These are phyloP conservation scores for Magnusiomyces tetraspermus DNA, from an alignment of 1,139 yeast genomes.

Conservation along the genomic window DNA sequence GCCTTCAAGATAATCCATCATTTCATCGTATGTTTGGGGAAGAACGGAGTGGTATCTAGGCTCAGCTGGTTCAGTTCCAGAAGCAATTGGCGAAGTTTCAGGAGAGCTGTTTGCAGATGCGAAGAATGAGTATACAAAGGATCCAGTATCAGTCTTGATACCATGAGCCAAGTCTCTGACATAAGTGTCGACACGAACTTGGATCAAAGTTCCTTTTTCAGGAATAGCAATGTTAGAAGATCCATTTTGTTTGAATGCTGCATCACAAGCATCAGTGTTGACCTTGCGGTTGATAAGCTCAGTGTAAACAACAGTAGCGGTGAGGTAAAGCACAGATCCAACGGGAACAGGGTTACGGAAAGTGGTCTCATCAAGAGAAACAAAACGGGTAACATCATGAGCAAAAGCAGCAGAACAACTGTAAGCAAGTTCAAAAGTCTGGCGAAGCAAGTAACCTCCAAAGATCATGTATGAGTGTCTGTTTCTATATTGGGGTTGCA, in stretches of 20 bases:
- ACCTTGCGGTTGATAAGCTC: conserved; percentile 25
- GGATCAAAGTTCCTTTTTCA: conserved; percentile 85
- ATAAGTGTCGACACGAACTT: conserved; percentile 76
- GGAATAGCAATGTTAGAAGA: conserved; percentile 39
- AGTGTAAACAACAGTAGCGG: conserved; percentile 76
- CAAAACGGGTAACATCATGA: conserved; percentile 74
- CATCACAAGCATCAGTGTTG: conserved; percentile 14
- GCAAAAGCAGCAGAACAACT: conserved; percentile 86
- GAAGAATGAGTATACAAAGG: conserved; percentile 79
- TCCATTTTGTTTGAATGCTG: neutral
- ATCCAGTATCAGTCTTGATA: conserved; percentile 63
- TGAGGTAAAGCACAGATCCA: conserved; percentile 75
- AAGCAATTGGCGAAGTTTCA: conserved; percentile 27
- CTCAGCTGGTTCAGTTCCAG: conserved; percentile 23
- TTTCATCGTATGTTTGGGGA: conserved; percentile 82
- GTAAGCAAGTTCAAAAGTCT: conserved; percentile 85
- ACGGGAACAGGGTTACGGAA: conserved; percentile 93
- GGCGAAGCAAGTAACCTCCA: conserved; percentile 87
- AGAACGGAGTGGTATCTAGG: conserved; percentile 54
- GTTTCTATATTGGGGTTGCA: conserved; percentile 95
- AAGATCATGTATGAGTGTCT: conserved; percentile 90
- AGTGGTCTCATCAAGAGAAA: conserved; percentile 81
- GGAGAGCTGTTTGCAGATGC: conserved; percentile 49
- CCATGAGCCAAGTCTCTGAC: conserved; percentile 60
- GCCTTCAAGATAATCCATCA: conserved; percentile 86